These are phyloP conservation scores for Diplosphaera chodatii DNA, from an alignment of 139 green algal genomes.

Conservation along the genomic window DNA sequence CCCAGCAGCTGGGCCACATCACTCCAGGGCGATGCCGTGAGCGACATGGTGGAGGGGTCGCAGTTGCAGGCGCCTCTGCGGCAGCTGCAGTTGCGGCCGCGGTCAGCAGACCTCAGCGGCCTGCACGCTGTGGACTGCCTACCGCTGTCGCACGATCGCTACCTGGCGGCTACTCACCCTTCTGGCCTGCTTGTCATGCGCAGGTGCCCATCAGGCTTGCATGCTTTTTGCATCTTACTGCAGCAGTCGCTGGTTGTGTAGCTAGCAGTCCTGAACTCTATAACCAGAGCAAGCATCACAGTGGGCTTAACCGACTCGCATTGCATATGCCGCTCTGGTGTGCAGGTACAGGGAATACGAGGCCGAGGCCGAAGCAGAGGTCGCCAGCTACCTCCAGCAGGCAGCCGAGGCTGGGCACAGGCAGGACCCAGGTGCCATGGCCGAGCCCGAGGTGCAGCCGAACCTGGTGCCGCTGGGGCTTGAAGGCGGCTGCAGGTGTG, in stretches of 20 bases:
- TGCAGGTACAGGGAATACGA: background rate
- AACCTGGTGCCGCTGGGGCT: background rate
- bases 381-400: background rate
- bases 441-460: too few relatives aligned
- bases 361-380: background rate
- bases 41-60: too few relatives aligned
- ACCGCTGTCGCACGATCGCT: background rate
- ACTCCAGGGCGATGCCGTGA: too few relatives aligned
- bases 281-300: too few relatives aligned
- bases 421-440: background rate
- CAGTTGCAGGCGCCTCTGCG: background rate
- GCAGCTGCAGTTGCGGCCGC: background rate
- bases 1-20: too few relatives aligned
- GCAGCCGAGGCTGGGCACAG: background rate
- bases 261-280: background rate
- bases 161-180: background rate
- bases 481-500: background rate
- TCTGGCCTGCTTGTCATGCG: background rate
- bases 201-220: too few relatives aligned
- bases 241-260: background rate
- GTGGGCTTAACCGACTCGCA: too few relatives aligned
- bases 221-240: too few relatives aligned
- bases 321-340: too few relatives aligned
- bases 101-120: background rate
- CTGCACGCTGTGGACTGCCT: background rate